Evolutionary conservation across 2,329 filamentous ascomycete genomes (phyloP), one percentile per base, ranked within the genome.

Genomic region (Ambrosiella beaveri): DNA sequence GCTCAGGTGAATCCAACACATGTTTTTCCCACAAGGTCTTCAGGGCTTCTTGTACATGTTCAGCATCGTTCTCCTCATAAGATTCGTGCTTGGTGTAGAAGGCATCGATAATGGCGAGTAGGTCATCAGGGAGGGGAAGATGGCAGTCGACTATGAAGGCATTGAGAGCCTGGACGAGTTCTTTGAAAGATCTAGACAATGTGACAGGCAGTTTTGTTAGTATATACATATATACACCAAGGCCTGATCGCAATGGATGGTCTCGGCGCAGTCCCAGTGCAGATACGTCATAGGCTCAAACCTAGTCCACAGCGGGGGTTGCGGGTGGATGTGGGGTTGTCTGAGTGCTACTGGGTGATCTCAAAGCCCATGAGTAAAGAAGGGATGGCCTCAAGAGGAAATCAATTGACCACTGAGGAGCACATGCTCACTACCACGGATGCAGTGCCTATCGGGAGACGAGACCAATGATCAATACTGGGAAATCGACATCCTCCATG

Each of bases 1-100:
- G 78, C 55, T 75, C 68, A 1, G 78, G 71, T 27, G 74, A 73
- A 39, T 76, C 75, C 27, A 74, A 73, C 60, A 90, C 78, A 62
- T 80, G 74, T 65, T 78, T 81, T 59, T 82, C 75, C 70, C 84
- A 88, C 57, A 87, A 75, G 27, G 74, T 69, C 45, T 84, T 71
- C 7, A 93, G 75, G 64, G 89, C 86, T 45, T 88, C 85, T 62
- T 88, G 81, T 55, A 89, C 74, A 59, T 82, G 80, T 63, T 87
- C 84, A n/a, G 81, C 76, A 45, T 81, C 75, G 58, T 75, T 71
- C 56, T 88, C 84, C 64, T 90, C 86, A 62, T 80, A 77, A 63
- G 78, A 77, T 58, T 78, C 72, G 66, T 87, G 81, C 64, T 81
- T 82, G 51, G 82, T 77, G 54, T 88, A 74, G 69, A 88, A 91